Base-by-base conservation (phyloP, 192 early-diverging fungal species). In the Podochytrium sp. region DNA sequence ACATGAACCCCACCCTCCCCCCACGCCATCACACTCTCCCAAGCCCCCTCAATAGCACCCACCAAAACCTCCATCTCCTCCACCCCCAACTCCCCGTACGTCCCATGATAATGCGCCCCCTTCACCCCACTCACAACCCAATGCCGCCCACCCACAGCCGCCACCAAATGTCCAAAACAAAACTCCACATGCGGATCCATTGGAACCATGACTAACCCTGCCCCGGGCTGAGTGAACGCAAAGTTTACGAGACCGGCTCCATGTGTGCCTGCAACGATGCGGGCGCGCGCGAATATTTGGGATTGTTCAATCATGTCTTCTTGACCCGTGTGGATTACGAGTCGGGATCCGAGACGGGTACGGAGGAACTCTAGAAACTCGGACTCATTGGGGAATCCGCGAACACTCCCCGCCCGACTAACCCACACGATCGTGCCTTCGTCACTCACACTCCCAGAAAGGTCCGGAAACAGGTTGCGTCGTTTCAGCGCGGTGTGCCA, bases 101-200 rank as follows among this genome's bases (percentile, higher is more conserved):
- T 51, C 14, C 50, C 49, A 47, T 59, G 42, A 60, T 71, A 71
- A 55, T 60, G 53, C 12, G 69, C 69, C 3, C 69, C 69, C 18
- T 53, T 33, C 29, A 71, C 41, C 2, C 39, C 69, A 5, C 35
- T 41, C n/a, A 71, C 32, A 27, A 71, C 69, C 10, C 42, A 71
- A 59, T 51, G 41, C 38, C 25, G n/a, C 37, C 69, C 69, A 57
- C 56, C 40, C 30, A 71, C 18, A 3, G 69, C 69, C 1, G 69
- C 53, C 4, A 71, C 69, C 7, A 71, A 23, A 32, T 71, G 69
- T 1, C 69, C 49, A 59, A 71, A 71, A 32, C 69, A 65, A 49
- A 65, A 65, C 38, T 65, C 63, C 39, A 71, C 35, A 43, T 59
- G 69, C 5, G 69, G 69, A 59, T 71, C 55, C 69, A 71, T 71